phyloP scores from a whole-genome alignment of 1,139 yeast species.

The Pneumocystis jirovecii region DNA sequence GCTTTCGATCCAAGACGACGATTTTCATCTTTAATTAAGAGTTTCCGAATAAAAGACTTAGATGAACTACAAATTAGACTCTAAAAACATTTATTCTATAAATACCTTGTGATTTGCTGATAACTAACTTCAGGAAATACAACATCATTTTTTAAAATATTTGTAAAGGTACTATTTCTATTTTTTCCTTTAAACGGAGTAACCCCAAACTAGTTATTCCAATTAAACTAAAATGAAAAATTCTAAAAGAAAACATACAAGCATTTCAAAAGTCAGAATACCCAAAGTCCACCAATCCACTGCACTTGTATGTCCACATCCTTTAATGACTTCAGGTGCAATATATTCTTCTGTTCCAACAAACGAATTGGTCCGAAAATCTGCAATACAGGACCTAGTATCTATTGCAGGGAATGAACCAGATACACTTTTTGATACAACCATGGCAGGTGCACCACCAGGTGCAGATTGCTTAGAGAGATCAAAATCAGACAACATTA shows the following conservation, averaged over 20 bases:
- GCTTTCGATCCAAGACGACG: slow-evolving; percentile 79
- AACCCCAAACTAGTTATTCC: slow-evolving; percentile 44
- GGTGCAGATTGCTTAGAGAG: slow-evolving; percentile 77
- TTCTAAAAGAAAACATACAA: slow-evolving; percentile 19
- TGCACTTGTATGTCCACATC: slow-evolving; percentile 93
- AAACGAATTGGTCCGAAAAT: slow-evolving; percentile 89
- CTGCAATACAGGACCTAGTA: slow-evolving; percentile 88
- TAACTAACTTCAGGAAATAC: slow-evolving; percentile 37
- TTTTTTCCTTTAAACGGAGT: slow-evolving; percentile 91
- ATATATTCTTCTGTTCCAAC: slow-evolving; percentile 97
- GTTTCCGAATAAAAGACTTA: slow-evolving; percentile 61
- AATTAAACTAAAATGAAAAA: not conserved
- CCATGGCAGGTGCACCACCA: slow-evolving; percentile 33
- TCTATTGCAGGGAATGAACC: slow-evolving; percentile 39
- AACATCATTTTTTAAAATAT: slow-evolving; percentile 71
- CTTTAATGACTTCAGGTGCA: slow-evolving; percentile 94
- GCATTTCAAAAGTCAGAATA: slow-evolving; percentile 79
- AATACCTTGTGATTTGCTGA: slow-evolving; percentile 15
- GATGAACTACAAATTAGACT: slow-evolving; percentile 48
- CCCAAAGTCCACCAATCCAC: slow-evolving; percentile 99
- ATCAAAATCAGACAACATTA: slow-evolving; percentile 94
- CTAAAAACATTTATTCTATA: slow-evolving; percentile 21
- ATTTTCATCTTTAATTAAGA: slow-evolving; percentile 73
- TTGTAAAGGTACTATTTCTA: slow-evolving; percentile 77
- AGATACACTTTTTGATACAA: slow-evolving; percentile 22